Evolutionary conservation across 2,329 filamentous ascomycete genomes (phyloP).

Genomic region (Tolypocladium album): DNA sequence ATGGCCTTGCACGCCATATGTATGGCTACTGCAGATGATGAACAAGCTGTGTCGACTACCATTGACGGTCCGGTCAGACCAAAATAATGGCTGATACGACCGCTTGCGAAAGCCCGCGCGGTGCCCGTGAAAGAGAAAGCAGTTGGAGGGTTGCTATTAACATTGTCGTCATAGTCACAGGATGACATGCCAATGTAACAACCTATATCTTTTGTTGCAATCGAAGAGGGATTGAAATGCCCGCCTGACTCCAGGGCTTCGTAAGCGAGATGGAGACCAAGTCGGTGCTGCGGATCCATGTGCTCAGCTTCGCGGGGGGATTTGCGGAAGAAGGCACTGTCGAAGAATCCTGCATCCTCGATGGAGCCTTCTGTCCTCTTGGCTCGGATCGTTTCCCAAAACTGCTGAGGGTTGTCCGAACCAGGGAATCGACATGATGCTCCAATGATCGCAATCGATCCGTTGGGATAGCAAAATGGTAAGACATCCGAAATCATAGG

Average conservation of each 20-base stretch:
- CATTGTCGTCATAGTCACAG: slow-evolving; percentile 14
- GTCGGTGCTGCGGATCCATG: slow-evolving; percentile 22
- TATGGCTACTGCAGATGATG: slow-evolving; percentile 22
- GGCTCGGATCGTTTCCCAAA: slow-evolving; percentile 6
- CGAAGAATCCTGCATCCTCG: slow-evolving; percentile 7
- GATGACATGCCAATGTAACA: slow-evolving; percentile 14
- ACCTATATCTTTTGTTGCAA: slow-evolving; percentile 7
- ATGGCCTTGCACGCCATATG: slow-evolving; percentile 19
- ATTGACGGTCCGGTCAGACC: slow-evolving; percentile 23
- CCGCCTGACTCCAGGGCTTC: slow-evolving; percentile 17
- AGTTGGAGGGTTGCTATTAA: slow-evolving; percentile 11
- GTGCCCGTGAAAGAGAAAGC: slow-evolving; percentile 22
- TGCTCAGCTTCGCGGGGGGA: slow-evolving; percentile 13
- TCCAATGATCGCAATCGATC: slow-evolving; percentile 1
- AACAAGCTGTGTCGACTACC: slow-evolving; percentile 26
- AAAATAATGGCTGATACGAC: slow-evolving; percentile 21
- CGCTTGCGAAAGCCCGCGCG: slow-evolving; percentile 18
- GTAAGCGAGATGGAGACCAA: slow-evolving; percentile 21
- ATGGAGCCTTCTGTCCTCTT: slow-evolving; percentile 7
- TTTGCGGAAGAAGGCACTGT: slow-evolving; percentile 18
- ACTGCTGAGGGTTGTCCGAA: slow-evolving; percentile 2
- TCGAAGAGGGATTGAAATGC: slow-evolving; percentile 1
- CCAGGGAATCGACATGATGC: background rate
- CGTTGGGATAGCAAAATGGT: background rate
- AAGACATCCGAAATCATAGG: background rate